Conservation (phyloP, 495 filamentous ascomycete species). For the Aspergillus indologenus region DNA sequence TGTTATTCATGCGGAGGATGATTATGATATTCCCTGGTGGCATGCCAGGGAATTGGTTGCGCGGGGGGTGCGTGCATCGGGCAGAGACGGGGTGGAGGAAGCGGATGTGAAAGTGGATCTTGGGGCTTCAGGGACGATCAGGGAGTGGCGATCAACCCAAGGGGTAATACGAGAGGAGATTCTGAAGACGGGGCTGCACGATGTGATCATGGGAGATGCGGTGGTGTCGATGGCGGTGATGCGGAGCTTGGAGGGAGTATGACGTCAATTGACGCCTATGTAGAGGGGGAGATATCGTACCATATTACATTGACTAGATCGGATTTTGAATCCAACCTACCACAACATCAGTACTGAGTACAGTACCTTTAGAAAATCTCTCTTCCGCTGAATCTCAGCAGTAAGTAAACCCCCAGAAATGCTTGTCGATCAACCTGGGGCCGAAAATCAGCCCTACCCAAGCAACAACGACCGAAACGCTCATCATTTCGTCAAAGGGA, state of each 20-base stretch:
- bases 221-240: conserved; percentile 46
- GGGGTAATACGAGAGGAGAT: conserved; percentile 50
- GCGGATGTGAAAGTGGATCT: conserved; percentile 31
- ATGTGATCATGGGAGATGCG: conserved; percentile 51
- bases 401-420: too few species aligned
- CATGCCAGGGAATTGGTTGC: conserved; percentile 40
- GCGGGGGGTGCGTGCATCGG: conserved; percentile 43
- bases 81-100: conserved; percentile 27
- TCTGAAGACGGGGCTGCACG: conserved; percentile 49
- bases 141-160: conserved; percentile 43
- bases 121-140: conserved; percentile 44
- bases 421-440: not conserved
- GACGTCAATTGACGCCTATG: not conserved
- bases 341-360: too few species aligned
- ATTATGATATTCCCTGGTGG: conserved; percentile 39
- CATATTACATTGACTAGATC: too few species aligned
- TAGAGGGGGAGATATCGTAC: too few species aligned
- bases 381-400: too few species aligned
- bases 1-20: conserved; percentile 37
- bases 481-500: not conserved
- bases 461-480: not conserved
- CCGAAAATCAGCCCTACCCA: not conserved
- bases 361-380: too few species aligned
- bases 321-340: not conserved
- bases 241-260: conserved; percentile 31